Evolutionary conservation across 129 eudicot genomes (phyloP).

Genomic region (Heracleum sosnowskyi): DNA sequence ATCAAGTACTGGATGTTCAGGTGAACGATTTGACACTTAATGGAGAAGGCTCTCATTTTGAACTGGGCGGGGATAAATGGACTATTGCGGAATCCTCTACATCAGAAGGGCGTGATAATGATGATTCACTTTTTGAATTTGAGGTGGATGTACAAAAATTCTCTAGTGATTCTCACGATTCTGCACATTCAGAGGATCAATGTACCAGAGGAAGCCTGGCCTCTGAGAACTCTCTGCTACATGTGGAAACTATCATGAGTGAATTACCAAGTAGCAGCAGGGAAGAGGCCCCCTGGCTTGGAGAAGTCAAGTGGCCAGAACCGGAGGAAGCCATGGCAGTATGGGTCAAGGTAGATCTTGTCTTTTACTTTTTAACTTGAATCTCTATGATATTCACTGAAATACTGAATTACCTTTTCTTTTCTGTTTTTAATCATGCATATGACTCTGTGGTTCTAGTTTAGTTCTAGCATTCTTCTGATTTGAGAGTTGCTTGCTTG

Average conservation of each 20-base stretch:
- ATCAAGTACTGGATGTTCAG: conserved; percentile 30
- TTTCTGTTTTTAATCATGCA: neutral
- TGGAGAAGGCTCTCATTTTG: conserved; percentile 45
- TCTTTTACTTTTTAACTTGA: neutral
- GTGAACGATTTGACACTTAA: conserved; percentile 25
- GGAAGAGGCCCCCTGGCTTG: conserved; percentile 38
- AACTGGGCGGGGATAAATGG: conserved; percentile 33
- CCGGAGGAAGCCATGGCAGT: conserved; percentile 74
- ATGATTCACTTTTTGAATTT: conserved; percentile 32
- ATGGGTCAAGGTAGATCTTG: conserved; percentile 80
- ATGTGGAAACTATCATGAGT: conserved; percentile 31
- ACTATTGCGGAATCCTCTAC: conserved; percentile 24
- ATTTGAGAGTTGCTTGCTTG: neutral
- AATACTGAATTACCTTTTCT: neutral
- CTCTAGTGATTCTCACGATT: conserved; percentile 42
- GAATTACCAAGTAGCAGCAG: conserved; percentile 39
- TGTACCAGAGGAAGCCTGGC: conserved; percentile 19
- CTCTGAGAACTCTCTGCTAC: conserved; percentile 26
- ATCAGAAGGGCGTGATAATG: conserved; percentile 37
- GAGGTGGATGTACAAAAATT: conserved; percentile 42
- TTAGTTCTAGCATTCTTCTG: neutral
- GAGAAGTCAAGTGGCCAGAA: conserved; percentile 48
- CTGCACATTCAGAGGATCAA: conserved; percentile 41
- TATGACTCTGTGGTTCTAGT: neutral
- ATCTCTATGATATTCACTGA: neutral